These are phyloP conservation scores for Curvularia verruculosa DNA, from an alignment of 2,329 filamentous ascomycete genomes.

Conservation along the genomic window DNA sequence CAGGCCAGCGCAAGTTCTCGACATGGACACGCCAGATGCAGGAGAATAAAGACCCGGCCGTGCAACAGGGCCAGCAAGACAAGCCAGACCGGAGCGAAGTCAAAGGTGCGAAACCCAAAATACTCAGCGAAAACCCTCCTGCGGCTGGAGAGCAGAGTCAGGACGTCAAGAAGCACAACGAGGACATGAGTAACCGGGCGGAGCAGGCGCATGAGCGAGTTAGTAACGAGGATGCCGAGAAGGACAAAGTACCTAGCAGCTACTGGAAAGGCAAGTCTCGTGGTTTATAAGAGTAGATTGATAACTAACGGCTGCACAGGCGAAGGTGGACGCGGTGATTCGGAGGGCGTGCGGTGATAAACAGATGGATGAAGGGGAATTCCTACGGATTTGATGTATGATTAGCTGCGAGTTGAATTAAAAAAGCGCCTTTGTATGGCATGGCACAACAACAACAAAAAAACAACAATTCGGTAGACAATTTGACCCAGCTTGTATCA, in stretches of 20 bases:
- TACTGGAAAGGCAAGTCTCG: conserved; percentile 50
- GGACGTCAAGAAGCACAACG: conserved; percentile 54
- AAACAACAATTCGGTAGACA: not conserved
- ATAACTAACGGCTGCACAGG: conserved; percentile 26
- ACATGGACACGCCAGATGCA: conserved; percentile 19
- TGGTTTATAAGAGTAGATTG: not conserved
- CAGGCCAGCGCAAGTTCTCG: conserved; percentile 21
- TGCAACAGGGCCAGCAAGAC: conserved; percentile 14
- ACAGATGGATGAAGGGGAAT: not conserved
- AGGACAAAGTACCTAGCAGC: conserved; percentile 49
- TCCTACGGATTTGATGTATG: conserved; percentile 5
- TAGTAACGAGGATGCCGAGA: conserved; percentile 45
- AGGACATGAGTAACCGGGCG: conserved; percentile 52
- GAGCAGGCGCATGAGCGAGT: conserved; percentile 51
- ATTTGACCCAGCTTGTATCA: not conserved
- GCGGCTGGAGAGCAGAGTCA: conserved; percentile 38
- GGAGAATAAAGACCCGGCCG: conserved; percentile 26
- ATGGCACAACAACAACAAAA: not conserved
- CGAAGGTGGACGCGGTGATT: conserved; percentile 35
- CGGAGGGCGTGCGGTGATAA: conserved; percentile 15
- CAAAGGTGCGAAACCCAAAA: conserved; percentile 53
- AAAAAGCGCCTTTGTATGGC: not conserved
- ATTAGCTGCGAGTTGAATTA: not conserved
- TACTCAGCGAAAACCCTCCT: conserved; percentile 48
- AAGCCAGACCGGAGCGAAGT: conserved; percentile 23